A percentile compares a stretch with the other conserved stretches of the same genome.
These are phyloP conservation scores for Ophiocordyceps camponoti-saundersi DNA, from an alignment of 2,329 filamentous ascomycete species.

Conservation along the genomic window DNA sequence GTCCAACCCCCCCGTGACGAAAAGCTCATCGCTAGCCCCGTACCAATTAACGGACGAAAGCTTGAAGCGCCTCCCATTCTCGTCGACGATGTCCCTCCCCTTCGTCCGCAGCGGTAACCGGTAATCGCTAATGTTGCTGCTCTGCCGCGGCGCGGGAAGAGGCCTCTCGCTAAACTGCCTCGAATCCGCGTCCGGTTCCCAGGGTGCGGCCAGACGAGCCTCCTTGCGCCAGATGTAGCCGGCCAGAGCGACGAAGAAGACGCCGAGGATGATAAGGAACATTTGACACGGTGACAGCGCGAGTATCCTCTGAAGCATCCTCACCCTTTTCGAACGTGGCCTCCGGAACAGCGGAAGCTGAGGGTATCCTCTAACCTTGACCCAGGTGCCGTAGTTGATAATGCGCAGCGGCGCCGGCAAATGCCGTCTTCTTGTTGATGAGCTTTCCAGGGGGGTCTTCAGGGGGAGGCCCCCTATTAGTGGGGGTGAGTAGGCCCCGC, in stretches of 20 bases:
- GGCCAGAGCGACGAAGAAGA: conserved; percentile 12
- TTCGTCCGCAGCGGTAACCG: conserved; percentile 39
- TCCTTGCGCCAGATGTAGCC: conserved; percentile 28
- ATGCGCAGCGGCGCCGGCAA: neutral
- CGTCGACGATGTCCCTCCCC: conserved; percentile 45
- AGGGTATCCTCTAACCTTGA: neutral
- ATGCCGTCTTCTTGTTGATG: neutral
- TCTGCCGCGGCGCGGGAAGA: conserved; percentile 24
- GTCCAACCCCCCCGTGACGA: conserved; percentile 46
- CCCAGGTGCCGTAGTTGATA: neutral
- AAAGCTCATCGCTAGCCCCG: conserved; percentile 49
- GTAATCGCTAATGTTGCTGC: conserved; percentile 28
- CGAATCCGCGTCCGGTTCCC: conserved; percentile 30
- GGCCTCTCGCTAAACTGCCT: conserved; percentile 30
- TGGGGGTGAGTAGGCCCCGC: neutral
- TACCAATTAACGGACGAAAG: conserved; percentile 55
- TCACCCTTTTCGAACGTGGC: neutral
- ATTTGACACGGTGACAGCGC: conserved; percentile 8
- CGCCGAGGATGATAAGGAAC: conserved; percentile 17
- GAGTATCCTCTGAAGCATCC: conserved; percentile 1
- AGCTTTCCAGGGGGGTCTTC: neutral
- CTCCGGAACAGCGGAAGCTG: neutral
- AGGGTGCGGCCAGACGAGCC: conserved; percentile 23
- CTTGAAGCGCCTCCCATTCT: conserved; percentile 37
- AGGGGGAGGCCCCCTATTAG: too few relatives aligned